Evolutionary conservation across 163 green algal genomes (phyloP), one percentile per base, ranked within the genome.

Genomic region (Chlamydomonas reinhardtii): DNA sequence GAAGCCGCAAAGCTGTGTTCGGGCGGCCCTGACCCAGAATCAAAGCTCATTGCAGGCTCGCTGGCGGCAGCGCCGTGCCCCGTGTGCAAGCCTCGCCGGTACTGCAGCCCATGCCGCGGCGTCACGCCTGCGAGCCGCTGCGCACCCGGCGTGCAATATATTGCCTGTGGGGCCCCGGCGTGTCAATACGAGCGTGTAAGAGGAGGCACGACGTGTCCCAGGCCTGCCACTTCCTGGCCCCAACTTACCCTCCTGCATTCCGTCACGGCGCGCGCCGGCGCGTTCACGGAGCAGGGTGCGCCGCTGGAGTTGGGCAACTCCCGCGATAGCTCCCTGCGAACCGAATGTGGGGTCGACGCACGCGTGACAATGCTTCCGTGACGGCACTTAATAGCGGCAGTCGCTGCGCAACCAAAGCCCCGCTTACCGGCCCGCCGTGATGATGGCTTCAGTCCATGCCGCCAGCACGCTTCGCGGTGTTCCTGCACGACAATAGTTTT

Each of bases 231-330:
- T 73, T 29, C 22, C 43, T 20, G 12, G 34, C 24, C 31, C 0
- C 12, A 4, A 86, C 69, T 74, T 15, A 68, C 71, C 20, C 27
- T 35, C 59, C 35, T 74, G 81, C 71, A 74, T 39, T 86, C 59
- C 35, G n/a, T 15, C 14, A 61, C 35, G 0, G 70, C 14, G 5
- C 27, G 70, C 9, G 70, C 31, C 29, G 54, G 70, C 11, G 70
- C 70, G 56, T 80, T 80, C 27, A 80, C 74, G 34, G 70, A 43
- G 79, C 79, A 86, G 31, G 29, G 39, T 12, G 68, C 76, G 68
- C 62, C 37, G 76, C 76, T 65, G 35, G 64, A 56, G 64, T 69
- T 65, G 48, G 64, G 65, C 5, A 68, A 22, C 64, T 84, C 64
- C 4, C 65, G 64, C 17, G 76, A 75, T 15, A 84, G 31, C 54